Evolutionary conservation across 768 basidiomycete genomes (phyloP), one percentile per base, ranked within the genome.

Genomic region (Boletus huronensis): DNA sequence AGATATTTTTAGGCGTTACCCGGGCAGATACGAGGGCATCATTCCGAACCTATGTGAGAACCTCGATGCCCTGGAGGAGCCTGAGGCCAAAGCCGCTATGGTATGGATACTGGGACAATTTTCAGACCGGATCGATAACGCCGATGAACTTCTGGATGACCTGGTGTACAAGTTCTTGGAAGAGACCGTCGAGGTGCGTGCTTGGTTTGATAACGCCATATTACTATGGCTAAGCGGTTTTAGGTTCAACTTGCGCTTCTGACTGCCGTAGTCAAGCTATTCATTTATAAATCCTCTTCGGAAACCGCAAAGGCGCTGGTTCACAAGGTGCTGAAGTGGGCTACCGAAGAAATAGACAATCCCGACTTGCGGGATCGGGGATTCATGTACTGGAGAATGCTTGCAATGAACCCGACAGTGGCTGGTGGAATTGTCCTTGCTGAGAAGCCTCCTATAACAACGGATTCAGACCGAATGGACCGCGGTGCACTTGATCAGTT

Each of bases 321-420:
- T 9, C 92, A 93, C 67, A 97, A 94, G 66, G 90, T 98, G 6
- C 78, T 99, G 41, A 98, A 98, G 68, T 93, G 92, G 87, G 87
- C 93, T 13, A 99, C 97, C 7, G 96, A 99, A 69, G 91, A 97
- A 61, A 85, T 97, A 51, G 97, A 99, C 70, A 99, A 99, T 67
- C 97, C 97, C 8, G 97, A 99, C 76, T 77, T 99, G 21, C 82
- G 97, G 32, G 97, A 99, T 71, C 79, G 97, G 57, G 97, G 97
- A 3, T 98, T 95, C 76, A 98, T 99, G 90, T 99, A 98, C 74
- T 99, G 97, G 97, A 85, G 97, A 36, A 80, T 99, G 74, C 81
- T 98, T 42, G 95, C 96, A 9, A 87, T 93, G 64, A 93, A 97
- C 67, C 93, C 95, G 2, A 75, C 85, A 8, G 87, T 87, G 0